Evolutionary conservation across 345 rosid genomes (phyloP).

Genomic region (Eucalyptus paniculata): DNA sequence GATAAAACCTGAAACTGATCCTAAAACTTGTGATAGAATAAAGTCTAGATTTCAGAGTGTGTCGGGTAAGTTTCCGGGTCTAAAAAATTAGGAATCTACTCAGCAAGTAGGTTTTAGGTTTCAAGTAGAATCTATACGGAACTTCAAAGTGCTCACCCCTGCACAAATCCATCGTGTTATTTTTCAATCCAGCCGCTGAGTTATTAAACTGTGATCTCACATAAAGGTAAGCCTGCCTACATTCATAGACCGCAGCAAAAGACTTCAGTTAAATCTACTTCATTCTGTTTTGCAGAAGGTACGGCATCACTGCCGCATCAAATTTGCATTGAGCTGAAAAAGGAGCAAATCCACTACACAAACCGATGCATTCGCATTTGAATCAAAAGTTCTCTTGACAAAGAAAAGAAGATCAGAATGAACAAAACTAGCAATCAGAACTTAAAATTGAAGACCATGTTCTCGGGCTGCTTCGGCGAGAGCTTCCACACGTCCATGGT

Average conservation of each 20-base stretch:
- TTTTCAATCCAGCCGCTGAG: background rate
- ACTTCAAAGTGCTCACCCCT: too few relatives aligned
- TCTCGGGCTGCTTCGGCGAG: conserved; percentile 81
- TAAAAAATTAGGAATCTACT: accelerated
- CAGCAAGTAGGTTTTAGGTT: accelerated
- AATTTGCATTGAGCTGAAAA: background rate
- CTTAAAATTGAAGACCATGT: conserved; percentile 52
- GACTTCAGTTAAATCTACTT: background rate
- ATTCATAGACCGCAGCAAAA: background rate
- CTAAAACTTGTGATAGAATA: too few relatives aligned
- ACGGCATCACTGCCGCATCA: background rate
- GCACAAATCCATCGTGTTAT: background rate
- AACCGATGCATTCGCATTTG: background rate
- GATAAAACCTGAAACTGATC: accelerated
- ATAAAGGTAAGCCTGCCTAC: background rate
- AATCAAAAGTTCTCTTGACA: background rate
- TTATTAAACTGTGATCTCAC: background rate
- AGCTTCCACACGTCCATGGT: conserved; percentile 85
- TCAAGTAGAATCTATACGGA: too few relatives aligned
- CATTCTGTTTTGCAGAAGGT: background rate
- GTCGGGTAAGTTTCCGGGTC: accelerated
- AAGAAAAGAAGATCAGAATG: background rate
- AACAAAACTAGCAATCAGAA: background rate
- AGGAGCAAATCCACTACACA: background rate
- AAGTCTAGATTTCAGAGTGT: accelerated